These are phyloP conservation scores for Penicillium pulvis DNA, from an alignment of 495 filamentous ascomycete species.

Conservation along the genomic window DNA sequence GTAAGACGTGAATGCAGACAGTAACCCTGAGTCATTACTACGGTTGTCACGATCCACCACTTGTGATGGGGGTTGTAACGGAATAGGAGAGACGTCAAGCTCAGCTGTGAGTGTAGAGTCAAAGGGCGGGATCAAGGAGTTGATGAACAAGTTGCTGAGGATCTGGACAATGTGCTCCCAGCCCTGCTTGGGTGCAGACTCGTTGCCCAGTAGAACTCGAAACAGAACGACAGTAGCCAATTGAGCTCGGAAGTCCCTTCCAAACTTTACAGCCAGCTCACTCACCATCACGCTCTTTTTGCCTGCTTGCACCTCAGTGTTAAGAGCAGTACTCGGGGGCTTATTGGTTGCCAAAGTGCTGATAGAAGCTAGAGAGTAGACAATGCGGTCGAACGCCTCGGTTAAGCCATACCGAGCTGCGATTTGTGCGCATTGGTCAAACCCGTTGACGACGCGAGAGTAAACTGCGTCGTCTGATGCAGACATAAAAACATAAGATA, in stretches of 20 bases:
- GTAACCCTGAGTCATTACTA: constrained; percentile 75
- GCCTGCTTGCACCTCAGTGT: constrained; percentile 92
- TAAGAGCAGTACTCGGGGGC: constrained; percentile 81
- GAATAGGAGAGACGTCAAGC: constrained; percentile 79
- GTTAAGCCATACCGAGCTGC: constrained; percentile 81
- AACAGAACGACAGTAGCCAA: constrained; percentile 93
- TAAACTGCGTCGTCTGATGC: constrained; percentile 98
- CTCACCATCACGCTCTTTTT: constrained; percentile 98
- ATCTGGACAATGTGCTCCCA: constrained; percentile 90
- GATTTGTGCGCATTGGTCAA: constrained; percentile 94
- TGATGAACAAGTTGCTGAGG: constrained; percentile 94
- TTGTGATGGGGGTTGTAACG: constrained; percentile 87
- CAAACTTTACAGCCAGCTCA: constrained; percentile 95
- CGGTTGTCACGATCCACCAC: constrained; percentile 86
- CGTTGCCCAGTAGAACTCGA: constrained; percentile 81
- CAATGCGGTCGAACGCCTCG: constrained; percentile 87
- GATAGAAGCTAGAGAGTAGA: constrained; percentile 86
- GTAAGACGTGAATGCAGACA: constrained; percentile 93
- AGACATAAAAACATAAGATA: constrained; percentile 99
- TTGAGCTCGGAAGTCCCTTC: constrained; percentile 89
- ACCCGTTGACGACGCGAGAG: constrained; percentile 86
- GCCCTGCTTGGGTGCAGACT: constrained; percentile 70
- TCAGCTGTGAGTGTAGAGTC: constrained; percentile 69
- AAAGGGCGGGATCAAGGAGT: constrained; percentile 87
- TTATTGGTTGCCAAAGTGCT: constrained; percentile 76